Base-by-base conservation (phyloP, 768 basidiomycete species). In the Tulasnella sp. region DNA sequence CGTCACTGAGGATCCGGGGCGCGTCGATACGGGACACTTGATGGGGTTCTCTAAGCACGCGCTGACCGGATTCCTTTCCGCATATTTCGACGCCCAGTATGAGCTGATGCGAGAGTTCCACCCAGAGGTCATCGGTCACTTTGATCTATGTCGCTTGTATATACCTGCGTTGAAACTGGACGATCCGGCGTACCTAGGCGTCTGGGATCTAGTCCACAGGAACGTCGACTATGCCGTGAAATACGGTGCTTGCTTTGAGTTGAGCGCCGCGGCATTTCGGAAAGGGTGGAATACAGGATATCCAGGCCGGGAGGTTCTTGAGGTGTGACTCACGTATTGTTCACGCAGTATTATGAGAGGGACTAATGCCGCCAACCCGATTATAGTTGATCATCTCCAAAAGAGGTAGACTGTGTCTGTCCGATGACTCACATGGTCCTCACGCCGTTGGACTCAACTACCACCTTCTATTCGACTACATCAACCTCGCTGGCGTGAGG, bases 391-490 rank as follows among this genome's bases (percentile, higher is more conserved):
- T 97, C 59, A 64, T 80, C n/a, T 67, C 75, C 44, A 70, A 76
- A 49, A 80, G 78, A 9, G 96, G 93, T 2, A 80, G 81, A 22
- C 80, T 96, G 63, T 79, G 84, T 19, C 76, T 99, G 25, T 98
- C 94, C 4, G 96, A 98, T 68, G 96, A 98, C 72, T 93, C 92
- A 53, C 96, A 99, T 66, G 92, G 90, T 0, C 86, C 91, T 1
- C 80, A 82, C 29, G 81, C 82, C 8, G 92, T 98, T 55, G 92
- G 92, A 0, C 74, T 91, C 60, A 91, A 97, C 70, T 99, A 97
- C 65, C 66, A 73, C 56, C 75, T 78, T 19, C 70, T 86, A 62
- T 74, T 73, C 49, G 74, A 75, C 10, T 98, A 97, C 70, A 73
- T 92, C 27, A 71, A 73, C 48, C 72, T 72, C 2, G 67, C 78